Evolutionary conservation across 2,329 filamentous ascomycete genomes (phyloP), one percentile per base, ranked within the genome.

Genomic region (Exophiala lecanii-corni): DNA sequence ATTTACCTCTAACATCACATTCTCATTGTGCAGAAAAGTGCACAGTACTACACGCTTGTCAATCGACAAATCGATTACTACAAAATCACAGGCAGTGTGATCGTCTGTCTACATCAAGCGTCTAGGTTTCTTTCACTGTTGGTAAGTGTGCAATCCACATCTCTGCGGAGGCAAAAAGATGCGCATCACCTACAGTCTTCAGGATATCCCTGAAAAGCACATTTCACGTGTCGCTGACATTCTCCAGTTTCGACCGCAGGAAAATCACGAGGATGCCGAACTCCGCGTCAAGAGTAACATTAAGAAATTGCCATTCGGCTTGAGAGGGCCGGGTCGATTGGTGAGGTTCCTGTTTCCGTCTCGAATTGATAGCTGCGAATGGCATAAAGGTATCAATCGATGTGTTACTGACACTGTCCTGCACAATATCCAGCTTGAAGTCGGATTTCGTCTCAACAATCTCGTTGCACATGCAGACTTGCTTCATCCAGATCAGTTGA

Each of bases 341-440:
- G 53, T 56, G 25, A 53, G 43, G 16, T 23, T 51, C 7, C 47
- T 55, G 9, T 30, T 56, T 9, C 41, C 36, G 17, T 18, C 32
- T 18, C 33, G 39, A 21, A 45, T 43, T 13, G 41, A 45, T 25
- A 39, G 47, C 12, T 58, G 56, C 38, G 7, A 38, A 16, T 16
- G 46, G 5, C 56, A 58, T 41, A 53, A 51, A 17, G 32, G 19
- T 12, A 40, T 58, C 2, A 47, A 57, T 25, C 42, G 15, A 18
- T 42, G 46, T n/a, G 19, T 51, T 9, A 45, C 54, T 32, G 32
- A 49, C 18, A 36, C 43, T 2, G 38, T 57, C 9, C 43, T 55
- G 12, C 40, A 39, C 15, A 41, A 51, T 31, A 39, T 56, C 35
- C 45, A 48, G 21, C 31, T 49, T 20, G 55, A 57, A 37, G 47